Conservation (phyloP, 345 rosid genomes). For the Salix purpurea region DNA sequence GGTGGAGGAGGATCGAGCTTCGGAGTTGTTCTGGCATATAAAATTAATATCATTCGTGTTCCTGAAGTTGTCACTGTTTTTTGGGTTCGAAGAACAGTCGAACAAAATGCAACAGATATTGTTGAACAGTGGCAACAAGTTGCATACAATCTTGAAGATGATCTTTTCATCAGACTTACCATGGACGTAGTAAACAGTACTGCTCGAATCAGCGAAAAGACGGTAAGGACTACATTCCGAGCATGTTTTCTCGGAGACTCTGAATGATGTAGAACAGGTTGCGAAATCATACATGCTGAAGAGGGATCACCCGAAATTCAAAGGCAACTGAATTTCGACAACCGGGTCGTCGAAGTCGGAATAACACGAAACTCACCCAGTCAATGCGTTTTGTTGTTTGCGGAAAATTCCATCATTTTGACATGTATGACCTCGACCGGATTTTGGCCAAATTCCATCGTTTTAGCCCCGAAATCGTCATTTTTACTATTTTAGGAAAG, state of each 20-base stretch:
- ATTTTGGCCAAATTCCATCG: too few relatives aligned
- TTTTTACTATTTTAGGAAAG: too few relatives aligned
- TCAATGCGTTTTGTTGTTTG: too few relatives aligned
- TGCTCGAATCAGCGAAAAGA: background rate
- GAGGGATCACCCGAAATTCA: too few relatives aligned
- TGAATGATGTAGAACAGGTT: too few relatives aligned
- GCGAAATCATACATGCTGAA: too few relatives aligned
- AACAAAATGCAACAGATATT: slow-evolving; percentile 8
- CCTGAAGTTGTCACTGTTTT: slow-evolving; percentile 5
- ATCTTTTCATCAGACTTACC: slow-evolving; percentile 4
- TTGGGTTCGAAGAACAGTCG: slow-evolving; percentile 1
- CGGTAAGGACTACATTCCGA: background rate
- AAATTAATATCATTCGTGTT: slow-evolving; percentile 3
- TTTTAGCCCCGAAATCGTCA: too few relatives aligned
- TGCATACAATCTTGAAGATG: background rate
- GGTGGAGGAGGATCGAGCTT: slow-evolving; percentile 12
- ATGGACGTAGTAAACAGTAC: background rate
- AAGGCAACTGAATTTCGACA: too few relatives aligned
- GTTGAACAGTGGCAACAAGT: slow-evolving; percentile 6
- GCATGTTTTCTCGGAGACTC: slow-evolving; percentile 2
- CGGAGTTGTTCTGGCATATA: slow-evolving; percentile 6
- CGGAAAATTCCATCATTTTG: too few relatives aligned
- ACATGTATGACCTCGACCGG: too few relatives aligned
- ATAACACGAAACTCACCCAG: too few relatives aligned
- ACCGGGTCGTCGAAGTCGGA: too few relatives aligned